A percentile compares a stretch with the other conserved stretches of the same genome.
These are phyloP conservation scores for Aspergillus incahuasiensis DNA, from an alignment of 495 filamentous ascomycete species.

Conservation along the genomic window DNA sequence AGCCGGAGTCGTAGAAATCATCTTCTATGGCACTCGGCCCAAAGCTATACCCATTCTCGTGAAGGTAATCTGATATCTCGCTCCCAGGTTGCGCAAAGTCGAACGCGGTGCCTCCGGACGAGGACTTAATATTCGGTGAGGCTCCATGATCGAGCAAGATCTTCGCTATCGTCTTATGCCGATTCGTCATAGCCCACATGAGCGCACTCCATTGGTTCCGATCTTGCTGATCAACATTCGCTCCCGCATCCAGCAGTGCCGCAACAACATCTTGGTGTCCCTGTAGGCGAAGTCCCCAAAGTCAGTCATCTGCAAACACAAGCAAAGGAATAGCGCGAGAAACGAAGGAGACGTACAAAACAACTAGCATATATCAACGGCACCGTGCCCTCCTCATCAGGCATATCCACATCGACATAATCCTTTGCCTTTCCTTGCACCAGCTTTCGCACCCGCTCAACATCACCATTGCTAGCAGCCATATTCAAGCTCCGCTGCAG, in stretches of 20 bases:
- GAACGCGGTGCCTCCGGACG: conserved; percentile 88
- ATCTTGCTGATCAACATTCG: conserved; percentile 91
- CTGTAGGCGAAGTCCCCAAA: conserved; percentile 34
- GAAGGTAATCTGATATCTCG: conserved; percentile 91
- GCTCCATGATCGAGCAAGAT: conserved; percentile 87
- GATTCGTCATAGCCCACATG: conserved; percentile 99
- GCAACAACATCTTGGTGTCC: conserved; percentile 88
- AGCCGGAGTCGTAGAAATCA: conserved; percentile 92
- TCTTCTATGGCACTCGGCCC: conserved; percentile 81
- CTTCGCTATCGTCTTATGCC: conserved; percentile 93
- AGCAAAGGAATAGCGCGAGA: neutral
- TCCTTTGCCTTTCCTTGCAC: conserved; percentile 67
- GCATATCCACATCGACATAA: conserved; percentile 82
- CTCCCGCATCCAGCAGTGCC: conserved; percentile 78
- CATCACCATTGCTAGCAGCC: conserved; percentile 95
- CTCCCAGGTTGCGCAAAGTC: conserved; percentile 93
- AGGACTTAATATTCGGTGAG: conserved; percentile 91
- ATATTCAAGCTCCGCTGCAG: conserved; percentile 88
- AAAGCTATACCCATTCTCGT: conserved; percentile 88
- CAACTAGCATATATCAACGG: conserved; percentile 98
- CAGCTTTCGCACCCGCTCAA: conserved; percentile 72
- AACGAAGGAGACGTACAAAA: conserved; percentile 63
- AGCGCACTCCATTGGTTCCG: conserved; percentile 94
- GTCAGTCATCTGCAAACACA: conserved; percentile 5
- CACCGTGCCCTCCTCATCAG: conserved; percentile 91